Base-by-base conservation (phyloP, 345 rosid genomes). In the Clarkia xantiana region DNA sequence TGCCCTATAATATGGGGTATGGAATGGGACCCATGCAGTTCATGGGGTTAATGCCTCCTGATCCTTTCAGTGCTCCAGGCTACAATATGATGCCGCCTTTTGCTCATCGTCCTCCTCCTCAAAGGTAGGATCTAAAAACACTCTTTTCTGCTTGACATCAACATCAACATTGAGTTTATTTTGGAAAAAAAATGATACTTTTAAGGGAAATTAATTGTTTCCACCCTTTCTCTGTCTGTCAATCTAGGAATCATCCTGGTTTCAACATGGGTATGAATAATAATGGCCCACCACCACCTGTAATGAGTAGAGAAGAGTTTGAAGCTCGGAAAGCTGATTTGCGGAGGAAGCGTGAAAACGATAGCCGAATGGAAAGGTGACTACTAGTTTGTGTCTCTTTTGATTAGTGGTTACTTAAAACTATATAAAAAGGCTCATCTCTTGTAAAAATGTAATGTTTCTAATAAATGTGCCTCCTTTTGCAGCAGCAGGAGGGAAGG, bases 281-380 rank as follows among this genome's bases (percentile, higher is more conserved):
- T 29, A 48, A 23, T 23, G 39, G 4, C 16, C 39, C 8, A 40
- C 77, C 73, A 41, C 84, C 86, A 58, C 82, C 94, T n/a, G 67
- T 79, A 56, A 71, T 84, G 98, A 79, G 96, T 59, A 78, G 96
- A 61, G 94, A 86, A 53, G 94, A 91, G 68, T 78, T 76, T 40
- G 90, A 82, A 71, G 95, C 96, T 29, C 72, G 87, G 52, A 82
- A 93, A 76, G 86, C 94, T 63, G 88, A 78, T 66, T 59, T 87
- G 69, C 67, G 87, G 73, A 72, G 94, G 69, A 82, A 77, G 61
- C 84, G 88, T 48, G 96, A 86, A 59, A 81, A 66, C 45, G 94
- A 84, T 65, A 84, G 83, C 49, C 75, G 80, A 44, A 76, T 63
- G 44, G 86, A 82, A 64, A 79, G 96, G 99, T 93, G 71, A 40